Percentiles rank a stretch among this genome's conserved stretches.
These are phyloP conservation scores for Trichoderma parareesei DNA, from an alignment of 495 filamentous ascomycete species.

Conservation along the genomic window DNA sequence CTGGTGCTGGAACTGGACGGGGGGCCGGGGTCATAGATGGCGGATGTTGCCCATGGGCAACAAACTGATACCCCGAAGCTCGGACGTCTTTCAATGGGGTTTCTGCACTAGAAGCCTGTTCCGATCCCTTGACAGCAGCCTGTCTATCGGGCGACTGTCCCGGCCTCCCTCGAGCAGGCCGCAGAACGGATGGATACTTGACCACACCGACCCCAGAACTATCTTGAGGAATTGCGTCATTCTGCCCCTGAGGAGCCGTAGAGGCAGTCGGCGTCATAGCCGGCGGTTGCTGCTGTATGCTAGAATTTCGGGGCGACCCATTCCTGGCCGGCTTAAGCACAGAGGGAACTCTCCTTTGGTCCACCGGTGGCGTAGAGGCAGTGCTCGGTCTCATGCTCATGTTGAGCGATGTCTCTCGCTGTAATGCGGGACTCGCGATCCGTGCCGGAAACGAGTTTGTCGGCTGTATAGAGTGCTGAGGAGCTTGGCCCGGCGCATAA, in stretches of 20 bases:
- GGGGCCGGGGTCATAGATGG: slow-evolving; percentile 1
- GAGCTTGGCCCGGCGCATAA: slow-evolving; percentile 7
- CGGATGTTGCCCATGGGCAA: not conserved
- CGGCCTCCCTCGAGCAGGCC: not conserved
- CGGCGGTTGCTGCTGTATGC: no score
- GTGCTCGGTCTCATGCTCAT: slow-evolving; percentile 1
- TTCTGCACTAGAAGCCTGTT: not conserved
- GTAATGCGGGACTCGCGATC: slow-evolving; percentile 3
- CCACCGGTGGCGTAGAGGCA: not conserved
- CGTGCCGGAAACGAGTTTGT: not conserved
- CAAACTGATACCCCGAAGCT: not conserved
- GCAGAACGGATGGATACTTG: slow-evolving; percentile 2
- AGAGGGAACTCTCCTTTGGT: not conserved
- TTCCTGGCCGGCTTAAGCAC: not conserved
- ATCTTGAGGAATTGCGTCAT: no score
- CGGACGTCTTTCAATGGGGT: not conserved
- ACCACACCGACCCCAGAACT: not conserved
- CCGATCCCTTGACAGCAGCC: not conserved
- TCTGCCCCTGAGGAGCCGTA: no score
- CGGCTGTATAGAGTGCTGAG: not conserved
- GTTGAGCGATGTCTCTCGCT: not conserved
- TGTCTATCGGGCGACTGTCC: not conserved
- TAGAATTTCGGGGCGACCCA: not conserved
- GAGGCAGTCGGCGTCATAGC: no score
- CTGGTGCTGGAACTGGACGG: not conserved